Conservation (phyloP, 352 stramenopile genomes). For the Elongisporangium anandrum region DNA sequence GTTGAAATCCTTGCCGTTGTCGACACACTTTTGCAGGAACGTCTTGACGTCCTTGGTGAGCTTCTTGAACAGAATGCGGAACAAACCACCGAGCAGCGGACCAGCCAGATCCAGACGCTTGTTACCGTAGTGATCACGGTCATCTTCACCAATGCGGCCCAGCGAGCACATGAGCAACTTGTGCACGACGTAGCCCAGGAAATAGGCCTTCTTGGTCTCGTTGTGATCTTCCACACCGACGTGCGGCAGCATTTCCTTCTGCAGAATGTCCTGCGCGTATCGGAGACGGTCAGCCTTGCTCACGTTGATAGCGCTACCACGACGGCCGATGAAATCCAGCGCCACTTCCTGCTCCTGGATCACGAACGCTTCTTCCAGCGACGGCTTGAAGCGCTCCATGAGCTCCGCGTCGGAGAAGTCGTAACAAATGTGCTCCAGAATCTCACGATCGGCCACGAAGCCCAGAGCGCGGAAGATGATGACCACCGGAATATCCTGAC, state of each 20-base stretch:
- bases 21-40: conserved; percentile 89
- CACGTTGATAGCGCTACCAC: conserved; percentile 94
- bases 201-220: conserved; percentile 97
- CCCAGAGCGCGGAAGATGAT: conserved; percentile 99
- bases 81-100: conserved; percentile 96
- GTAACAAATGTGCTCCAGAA: conserved; percentile 99
- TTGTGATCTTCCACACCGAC: conserved; percentile 98
- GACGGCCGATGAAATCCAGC: conserved; percentile 98
- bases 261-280: conserved; percentile 98
- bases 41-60: conserved; percentile 98
- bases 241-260: conserved; percentile 99
- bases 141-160: conserved; percentile 96
- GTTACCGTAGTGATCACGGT: conserved; percentile 99
- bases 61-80: conserved; percentile 98
- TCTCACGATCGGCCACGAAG: conserved; percentile 95
- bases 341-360: conserved; percentile 98
- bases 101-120: conserved; percentile 99
- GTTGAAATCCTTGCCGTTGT: conserved; percentile 95
- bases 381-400: conserved; percentile 99
- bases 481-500: conserved; percentile 97
- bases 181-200: conserved; percentile 99
- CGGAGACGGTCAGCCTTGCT: conserved; percentile 97
- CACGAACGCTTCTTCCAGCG: conserved; percentile 97
- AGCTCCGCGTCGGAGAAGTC: conserved; percentile 98
- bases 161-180: conserved; percentile 99